Percentiles rank a stretch among this genome's conserved stretches.
phyloP scores from a whole-genome alignment of 2,329 filamentous ascomycete genomes.

The Iodosphaeria phyllophila region DNA sequence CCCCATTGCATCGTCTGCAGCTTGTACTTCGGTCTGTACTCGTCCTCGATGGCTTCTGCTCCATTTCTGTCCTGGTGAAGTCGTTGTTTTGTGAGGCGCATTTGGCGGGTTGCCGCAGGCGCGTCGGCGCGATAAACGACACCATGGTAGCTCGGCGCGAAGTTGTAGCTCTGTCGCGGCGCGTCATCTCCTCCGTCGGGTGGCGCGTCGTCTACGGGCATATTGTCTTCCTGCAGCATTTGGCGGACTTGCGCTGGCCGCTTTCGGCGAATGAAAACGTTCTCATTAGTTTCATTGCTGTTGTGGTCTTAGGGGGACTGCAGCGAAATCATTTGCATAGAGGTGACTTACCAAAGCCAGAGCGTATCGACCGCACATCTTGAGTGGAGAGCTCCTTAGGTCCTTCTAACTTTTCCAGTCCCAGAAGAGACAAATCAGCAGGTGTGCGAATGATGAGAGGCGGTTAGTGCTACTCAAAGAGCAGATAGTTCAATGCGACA shows the following conservation, averaged over 20 bases:
- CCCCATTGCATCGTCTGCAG: slow-evolving; percentile 95
- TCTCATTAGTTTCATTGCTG: not conserved
- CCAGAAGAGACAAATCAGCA: no score
- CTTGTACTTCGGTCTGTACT: slow-evolving; percentile 40
- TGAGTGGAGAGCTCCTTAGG: no score
- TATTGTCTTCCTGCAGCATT: slow-evolving; percentile 54
- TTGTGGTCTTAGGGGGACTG: not conserved
- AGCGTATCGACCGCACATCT: slow-evolving; percentile 52
- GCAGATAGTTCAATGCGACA: no score
- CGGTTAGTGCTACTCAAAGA: no score
- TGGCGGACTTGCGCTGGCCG: slow-evolving; percentile 58
- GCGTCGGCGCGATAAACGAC: slow-evolving; percentile 69
- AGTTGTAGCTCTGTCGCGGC: slow-evolving; percentile 70
- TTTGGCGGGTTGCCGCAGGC: slow-evolving; percentile 20
- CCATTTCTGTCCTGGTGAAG: no score
- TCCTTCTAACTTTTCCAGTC: no score
- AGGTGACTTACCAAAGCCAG: slow-evolving; percentile 35
- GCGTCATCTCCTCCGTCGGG: slow-evolving; percentile 41
- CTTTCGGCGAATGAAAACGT: slow-evolving; percentile 21
- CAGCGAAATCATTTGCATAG: slow-evolving; percentile 1
- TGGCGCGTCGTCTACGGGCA: slow-evolving; percentile 54
- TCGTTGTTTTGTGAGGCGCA: no score
- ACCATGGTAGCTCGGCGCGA: slow-evolving; percentile 74
- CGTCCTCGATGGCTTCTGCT: slow-evolving; percentile 2
- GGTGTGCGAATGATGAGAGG: no score